Evolutionary conservation across 441 rosid genomes (phyloP).

Genomic region (Biscutella laevigata): DNA sequence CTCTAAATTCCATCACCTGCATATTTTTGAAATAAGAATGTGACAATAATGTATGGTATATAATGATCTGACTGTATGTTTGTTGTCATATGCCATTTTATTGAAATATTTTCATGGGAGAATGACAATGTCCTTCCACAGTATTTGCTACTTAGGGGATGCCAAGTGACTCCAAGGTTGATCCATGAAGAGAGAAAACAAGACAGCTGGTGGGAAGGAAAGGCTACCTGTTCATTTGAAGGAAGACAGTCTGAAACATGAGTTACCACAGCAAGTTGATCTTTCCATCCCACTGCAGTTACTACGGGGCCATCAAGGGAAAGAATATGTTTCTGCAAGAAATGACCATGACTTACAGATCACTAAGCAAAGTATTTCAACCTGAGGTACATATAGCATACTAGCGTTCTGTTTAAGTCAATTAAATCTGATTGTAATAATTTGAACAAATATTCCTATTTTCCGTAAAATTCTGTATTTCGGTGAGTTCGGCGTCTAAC

Average conservation of each 20-base stretch:
- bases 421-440: no score
- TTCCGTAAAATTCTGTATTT: not conserved
- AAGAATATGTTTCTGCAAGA: constrained; percentile 64
- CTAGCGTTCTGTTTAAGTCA: not conserved
- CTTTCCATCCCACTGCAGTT: constrained; percentile 70
- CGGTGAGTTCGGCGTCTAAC: not conserved
- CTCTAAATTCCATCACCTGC: constrained; percentile 73
- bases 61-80: not conserved
- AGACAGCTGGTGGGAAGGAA: not conserved
- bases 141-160: not conserved
- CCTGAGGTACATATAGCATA: not conserved
- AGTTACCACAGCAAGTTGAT: constrained; percentile 75
- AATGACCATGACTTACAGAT: not conserved
- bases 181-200: not conserved
- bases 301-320: constrained; percentile 85
- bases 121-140: constrained; percentile 1
- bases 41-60: not conserved
- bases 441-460: not conserved
- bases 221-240: constrained; percentile 68
- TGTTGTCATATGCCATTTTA: not conserved
- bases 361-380: not conserved
- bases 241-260: constrained; percentile 79
- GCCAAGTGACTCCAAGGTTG: constrained; percentile 5
- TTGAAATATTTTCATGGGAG: not conserved
- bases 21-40: constrained; percentile 17